phyloP scores from a whole-genome alignment of 2,329 filamentous ascomycete genomes.

The Fusarium continuum region DNA sequence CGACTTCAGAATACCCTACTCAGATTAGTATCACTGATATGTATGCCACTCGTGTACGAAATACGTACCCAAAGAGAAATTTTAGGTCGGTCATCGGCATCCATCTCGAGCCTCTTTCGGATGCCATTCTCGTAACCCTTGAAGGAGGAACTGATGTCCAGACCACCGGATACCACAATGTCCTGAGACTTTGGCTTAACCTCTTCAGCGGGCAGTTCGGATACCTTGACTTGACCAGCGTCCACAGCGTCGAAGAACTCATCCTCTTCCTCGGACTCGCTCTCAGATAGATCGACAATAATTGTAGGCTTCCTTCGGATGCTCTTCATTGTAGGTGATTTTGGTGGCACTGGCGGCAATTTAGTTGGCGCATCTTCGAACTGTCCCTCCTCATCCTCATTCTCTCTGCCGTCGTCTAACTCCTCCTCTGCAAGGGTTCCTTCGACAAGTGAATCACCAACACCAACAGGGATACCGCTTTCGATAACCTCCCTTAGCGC shows the following conservation, averaged over 20 bases:
- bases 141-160: conserved; percentile 81
- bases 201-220: conserved; percentile 68
- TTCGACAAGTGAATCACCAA: conserved; percentile 44
- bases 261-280: conserved; percentile 82
- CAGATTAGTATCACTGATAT: conserved; percentile 33
- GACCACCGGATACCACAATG: conserved; percentile 52
- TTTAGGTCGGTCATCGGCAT: conserved; percentile 91
- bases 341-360: conserved; percentile 10
- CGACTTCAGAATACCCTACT: conserved; percentile 91
- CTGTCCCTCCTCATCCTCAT: conserved; percentile 32
- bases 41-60: background rate
- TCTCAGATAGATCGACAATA: conserved; percentile 79
- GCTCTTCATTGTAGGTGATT: conserved; percentile 42
- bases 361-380: conserved; percentile 38
- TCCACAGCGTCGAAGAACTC: conserved; percentile 99
- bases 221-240: conserved; percentile 86
- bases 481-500: conserved; percentile 88
- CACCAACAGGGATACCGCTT: conserved; percentile 50
- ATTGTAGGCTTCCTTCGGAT: conserved; percentile 69
- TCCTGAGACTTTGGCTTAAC: conserved; percentile 55
- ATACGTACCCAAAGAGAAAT: conserved; percentile 90
- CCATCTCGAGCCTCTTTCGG: conserved; percentile 82
- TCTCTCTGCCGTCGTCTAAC: conserved; percentile 39
- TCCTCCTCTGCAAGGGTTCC: conserved; percentile 47
- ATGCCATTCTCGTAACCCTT: conserved; percentile 91